phyloP scores from a whole-genome alignment of 345 rosid genomes.

The Rhodamnia rubescens region DNA sequence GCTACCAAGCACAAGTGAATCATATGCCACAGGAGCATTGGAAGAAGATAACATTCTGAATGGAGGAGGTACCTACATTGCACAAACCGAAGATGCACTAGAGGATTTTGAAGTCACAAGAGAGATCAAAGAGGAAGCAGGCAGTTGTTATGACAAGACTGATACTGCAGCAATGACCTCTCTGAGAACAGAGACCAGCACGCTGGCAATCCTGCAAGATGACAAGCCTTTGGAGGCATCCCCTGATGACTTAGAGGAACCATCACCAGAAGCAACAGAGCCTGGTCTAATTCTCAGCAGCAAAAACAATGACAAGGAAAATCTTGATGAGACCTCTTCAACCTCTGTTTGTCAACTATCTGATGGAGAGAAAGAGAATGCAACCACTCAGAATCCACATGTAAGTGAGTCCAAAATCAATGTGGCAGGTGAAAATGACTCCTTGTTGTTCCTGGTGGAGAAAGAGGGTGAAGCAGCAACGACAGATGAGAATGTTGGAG shows the following conservation, averaged over 20 bases:
- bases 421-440: neutral
- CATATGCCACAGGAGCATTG: neutral
- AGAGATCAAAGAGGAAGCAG: neutral
- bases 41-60: neutral
- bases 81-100: neutral
- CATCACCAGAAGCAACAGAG: neutral
- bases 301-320: neutral
- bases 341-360: neutral
- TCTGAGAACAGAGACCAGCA: constrained; percentile 1
- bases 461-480: constrained; percentile 6
- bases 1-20: neutral
- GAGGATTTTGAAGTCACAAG: neutral
- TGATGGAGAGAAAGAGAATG: neutral
- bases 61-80: neutral
- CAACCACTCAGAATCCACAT: neutral
- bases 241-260: neutral
- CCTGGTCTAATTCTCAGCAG: neutral
- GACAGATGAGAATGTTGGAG: neutral
- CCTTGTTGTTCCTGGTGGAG: neutral
- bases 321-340: neutral
- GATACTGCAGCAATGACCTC: neutral
- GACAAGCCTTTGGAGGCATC: constrained; percentile 1
- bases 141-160: neutral
- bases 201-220: constrained; percentile 5
- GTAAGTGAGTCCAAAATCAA: neutral